Percentiles rank a stretch among this genome's conserved stretches.
phyloP scores from a whole-genome alignment of 306 rosid genomes.

The Cyamopsis tetragonoloba region DNA sequence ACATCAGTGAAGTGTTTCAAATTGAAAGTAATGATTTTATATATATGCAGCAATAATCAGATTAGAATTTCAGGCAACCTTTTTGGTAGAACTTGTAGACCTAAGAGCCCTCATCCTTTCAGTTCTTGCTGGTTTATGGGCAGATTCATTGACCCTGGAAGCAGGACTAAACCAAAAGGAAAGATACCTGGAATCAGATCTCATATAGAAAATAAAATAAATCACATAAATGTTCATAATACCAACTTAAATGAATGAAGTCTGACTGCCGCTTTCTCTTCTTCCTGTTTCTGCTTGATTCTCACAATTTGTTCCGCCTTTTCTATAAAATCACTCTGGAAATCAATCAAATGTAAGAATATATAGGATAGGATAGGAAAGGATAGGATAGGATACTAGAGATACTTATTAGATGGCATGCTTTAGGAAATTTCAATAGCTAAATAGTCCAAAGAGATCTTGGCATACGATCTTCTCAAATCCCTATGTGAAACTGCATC shows the following conservation, averaged over 20 bases:
- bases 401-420: background rate
- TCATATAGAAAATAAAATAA: conserved; percentile 11
- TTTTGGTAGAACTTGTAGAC: conserved; percentile 46
- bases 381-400: too few relatives aligned
- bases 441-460: background rate
- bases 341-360: conserved; percentile 12
- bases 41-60: conserved; percentile 17
- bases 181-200: conserved; percentile 16
- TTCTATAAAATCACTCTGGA: conserved; percentile 48
- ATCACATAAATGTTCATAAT: background rate
- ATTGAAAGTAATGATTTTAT: conserved; percentile 8
- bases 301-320: conserved; percentile 57
- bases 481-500: background rate
- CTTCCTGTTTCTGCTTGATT: conserved; percentile 74
- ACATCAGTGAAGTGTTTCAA: conserved; percentile 6
- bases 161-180: conserved; percentile 36
- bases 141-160: conserved; percentile 36
- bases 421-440: conserved; percentile 13
- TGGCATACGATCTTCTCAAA: conserved; percentile 1
- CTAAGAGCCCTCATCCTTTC: conserved; percentile 74
- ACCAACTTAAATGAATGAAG: conserved; percentile 83
- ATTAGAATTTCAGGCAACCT: conserved; percentile 41
- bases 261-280: conserved; percentile 58
- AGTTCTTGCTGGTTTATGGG: conserved; percentile 37
- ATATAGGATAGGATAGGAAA: too few relatives aligned